phyloP scores from a whole-genome alignment of 805 yeast genomes.

The Zygosaccharomyces pseudorouxii region DNA sequence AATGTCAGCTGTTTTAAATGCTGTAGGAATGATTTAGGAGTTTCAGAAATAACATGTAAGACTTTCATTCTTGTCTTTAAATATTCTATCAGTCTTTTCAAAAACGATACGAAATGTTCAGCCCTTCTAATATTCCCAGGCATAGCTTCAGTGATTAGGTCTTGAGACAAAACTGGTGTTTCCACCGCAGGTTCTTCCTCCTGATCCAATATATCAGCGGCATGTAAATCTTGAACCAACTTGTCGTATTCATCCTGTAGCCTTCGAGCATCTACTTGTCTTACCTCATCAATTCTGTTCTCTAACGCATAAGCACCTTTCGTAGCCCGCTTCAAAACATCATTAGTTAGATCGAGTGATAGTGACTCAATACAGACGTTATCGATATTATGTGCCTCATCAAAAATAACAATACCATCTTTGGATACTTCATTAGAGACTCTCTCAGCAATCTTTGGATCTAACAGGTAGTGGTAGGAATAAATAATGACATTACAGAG shows the following conservation, averaged over 20 bases:
- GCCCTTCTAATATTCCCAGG: conserved; percentile 98
- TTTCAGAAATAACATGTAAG: conserved; percentile 94
- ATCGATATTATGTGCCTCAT: conserved; percentile 98
- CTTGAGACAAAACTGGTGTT: conserved; percentile 82
- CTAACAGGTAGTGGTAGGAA: conserved; percentile 92
- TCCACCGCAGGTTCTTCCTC: conserved; percentile 59
- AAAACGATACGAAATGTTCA: conserved; percentile 90
- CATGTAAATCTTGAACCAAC: conserved; percentile 83
- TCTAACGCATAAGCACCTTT: conserved; percentile 77
- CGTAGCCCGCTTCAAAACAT: conserved; percentile 77
- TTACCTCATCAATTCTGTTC: conserved; percentile 80
- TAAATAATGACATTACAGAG: conserved; percentile 91
- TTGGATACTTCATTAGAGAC: conserved; percentile 89
- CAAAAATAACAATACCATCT: conserved; percentile 91
- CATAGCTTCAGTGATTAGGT: conserved; percentile 82
- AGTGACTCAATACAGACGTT: conserved; percentile 96
- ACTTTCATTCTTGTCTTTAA: conserved; percentile 97
- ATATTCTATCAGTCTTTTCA: conserved; percentile 90
- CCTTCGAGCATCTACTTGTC: conserved; percentile 73
- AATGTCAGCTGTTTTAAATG: conserved; percentile 91
- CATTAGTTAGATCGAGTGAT: conserved; percentile 88
- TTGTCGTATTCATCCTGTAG: conserved; percentile 88
- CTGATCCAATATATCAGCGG: conserved; percentile 63
- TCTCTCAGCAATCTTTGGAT: conserved; percentile 94
- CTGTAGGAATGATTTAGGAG: conserved; percentile 87